phyloP scores from a whole-genome alignment of 2,329 filamentous ascomycete species.

The Arachnopeziza araneosa region DNA sequence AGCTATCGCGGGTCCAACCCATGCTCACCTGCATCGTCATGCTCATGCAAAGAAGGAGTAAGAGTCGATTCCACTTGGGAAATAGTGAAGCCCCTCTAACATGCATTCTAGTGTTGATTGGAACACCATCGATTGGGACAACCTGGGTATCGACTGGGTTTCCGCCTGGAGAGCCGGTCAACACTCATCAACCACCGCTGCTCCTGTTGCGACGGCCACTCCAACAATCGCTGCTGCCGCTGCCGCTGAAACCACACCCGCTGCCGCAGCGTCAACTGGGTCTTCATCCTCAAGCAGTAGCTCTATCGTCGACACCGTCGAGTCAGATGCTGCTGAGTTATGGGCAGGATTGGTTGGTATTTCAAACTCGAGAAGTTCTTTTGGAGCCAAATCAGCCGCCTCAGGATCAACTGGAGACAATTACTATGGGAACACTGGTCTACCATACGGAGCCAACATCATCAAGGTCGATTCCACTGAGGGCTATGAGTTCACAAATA shows the following conservation, averaged over 20 bases:
- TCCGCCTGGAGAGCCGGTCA: slow-evolving; percentile 22
- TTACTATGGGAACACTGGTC: too few relatives aligned
- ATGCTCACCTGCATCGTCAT: slow-evolving; percentile 25
- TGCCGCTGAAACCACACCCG: neutral
- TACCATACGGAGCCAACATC: slow-evolving; percentile 24
- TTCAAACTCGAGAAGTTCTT: too few relatives aligned
- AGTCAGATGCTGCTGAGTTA: slow-evolving; percentile 2
- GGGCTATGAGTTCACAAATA: slow-evolving; percentile 23
- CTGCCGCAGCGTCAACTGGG: slow-evolving; percentile 1
- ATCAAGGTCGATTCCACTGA: slow-evolving; percentile 20
- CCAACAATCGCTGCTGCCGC: slow-evolving; percentile 3
- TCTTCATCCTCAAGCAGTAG: neutral
- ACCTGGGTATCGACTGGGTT: slow-evolving; percentile 26
- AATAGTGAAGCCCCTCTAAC: neutral
- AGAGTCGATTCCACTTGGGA: slow-evolving; percentile 4
- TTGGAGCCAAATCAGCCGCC: too few relatives aligned
- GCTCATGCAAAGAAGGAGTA: slow-evolving; percentile 30
- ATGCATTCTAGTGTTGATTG: slow-evolving; percentile 17
- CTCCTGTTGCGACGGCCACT: neutral
- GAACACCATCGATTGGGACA: slow-evolving; percentile 20
- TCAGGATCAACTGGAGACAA: too few relatives aligned
- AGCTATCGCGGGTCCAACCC: slow-evolving; percentile 27
- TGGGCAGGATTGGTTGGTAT: slow-evolving; percentile 19
- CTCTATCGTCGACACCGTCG: neutral
- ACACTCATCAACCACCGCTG: slow-evolving; percentile 4